A percentile compares a stretch with the other conserved stretches of the same genome.
Evolutionary conservation across 2,329 filamentous ascomycete genomes (phyloP).

Genomic region (Monosporascus sp.): DNA sequence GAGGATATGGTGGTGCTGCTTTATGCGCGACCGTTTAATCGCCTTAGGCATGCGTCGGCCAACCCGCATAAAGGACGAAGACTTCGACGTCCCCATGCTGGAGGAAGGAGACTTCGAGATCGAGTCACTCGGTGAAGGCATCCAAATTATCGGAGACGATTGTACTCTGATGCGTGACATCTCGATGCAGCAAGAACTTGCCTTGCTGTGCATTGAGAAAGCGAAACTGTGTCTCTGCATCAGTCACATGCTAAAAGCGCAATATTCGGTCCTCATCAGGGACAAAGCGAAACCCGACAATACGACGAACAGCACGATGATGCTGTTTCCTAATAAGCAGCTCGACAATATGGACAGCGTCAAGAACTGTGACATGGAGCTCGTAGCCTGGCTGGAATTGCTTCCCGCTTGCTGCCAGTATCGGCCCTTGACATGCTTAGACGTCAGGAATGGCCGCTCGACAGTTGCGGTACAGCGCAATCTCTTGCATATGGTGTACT

Average conservation of each 20-base stretch:
- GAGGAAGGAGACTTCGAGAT: conserved; percentile 81
- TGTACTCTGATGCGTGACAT: conserved; percentile 68
- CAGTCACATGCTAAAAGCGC: conserved; percentile 81
- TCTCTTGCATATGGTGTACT: conserved; percentile 90
- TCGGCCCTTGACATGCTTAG: conserved; percentile 46
- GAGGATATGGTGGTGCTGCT: conserved; percentile 96
- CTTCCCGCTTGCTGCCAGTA: conserved; percentile 71
- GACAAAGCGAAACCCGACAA: conserved; percentile 73
- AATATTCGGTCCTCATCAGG: conserved; percentile 86
- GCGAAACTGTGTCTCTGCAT: conserved; percentile 85
- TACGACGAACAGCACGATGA: conserved; percentile 74
- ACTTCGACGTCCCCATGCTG: conserved; percentile 91
- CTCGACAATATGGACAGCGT: conserved; percentile 79
- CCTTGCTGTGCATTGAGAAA: conserved; percentile 86
- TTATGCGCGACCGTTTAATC: conserved; percentile 89
- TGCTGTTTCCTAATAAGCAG: conserved; percentile 85
- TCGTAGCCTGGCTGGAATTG: conserved; percentile 70
- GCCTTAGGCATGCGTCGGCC: conserved; percentile 90
- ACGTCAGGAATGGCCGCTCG: conserved; percentile 54
- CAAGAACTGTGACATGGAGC: conserved; percentile 69
- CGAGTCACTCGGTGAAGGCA: conserved; percentile 58
- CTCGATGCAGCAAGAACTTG: conserved; percentile 70
- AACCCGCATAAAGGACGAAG: conserved; percentile 86
- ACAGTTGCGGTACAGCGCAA: conserved; percentile 68
- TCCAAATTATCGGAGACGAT: conserved; percentile 62